Percentiles rank a stretch among this genome's conserved stretches.
phyloP scores from a whole-genome alignment of 129 eudicot genomes.

The Logfia minima region DNA sequence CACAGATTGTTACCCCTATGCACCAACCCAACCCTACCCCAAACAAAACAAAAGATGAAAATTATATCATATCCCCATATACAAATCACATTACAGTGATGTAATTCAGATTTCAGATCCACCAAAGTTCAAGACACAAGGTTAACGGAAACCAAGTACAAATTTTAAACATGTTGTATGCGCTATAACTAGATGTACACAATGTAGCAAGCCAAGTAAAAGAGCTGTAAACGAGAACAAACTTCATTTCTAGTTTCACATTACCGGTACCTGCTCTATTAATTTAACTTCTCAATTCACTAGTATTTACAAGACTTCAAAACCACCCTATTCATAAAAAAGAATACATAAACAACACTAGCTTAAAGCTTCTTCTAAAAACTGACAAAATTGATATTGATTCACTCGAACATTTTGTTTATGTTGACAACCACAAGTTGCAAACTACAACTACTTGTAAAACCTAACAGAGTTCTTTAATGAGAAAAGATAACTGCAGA shows the following conservation, averaged over 20 bases:
- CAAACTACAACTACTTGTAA: slow-evolving; percentile 12
- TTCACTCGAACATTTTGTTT: slow-evolving; percentile 29
- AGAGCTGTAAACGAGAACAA: background rate
- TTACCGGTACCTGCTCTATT: background rate
- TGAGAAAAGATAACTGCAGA: background rate
- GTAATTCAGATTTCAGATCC: no score
- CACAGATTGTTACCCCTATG: no score
- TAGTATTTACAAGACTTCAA: slow-evolving; percentile 26
- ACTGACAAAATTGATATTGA: slow-evolving; percentile 30
- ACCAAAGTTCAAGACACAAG: no score
- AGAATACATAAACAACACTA: slow-evolving; percentile 8
- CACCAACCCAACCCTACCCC: no score
- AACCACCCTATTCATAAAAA: slow-evolving; percentile 6
- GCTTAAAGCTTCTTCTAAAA: slow-evolving; percentile 10
- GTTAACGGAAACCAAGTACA: background rate
- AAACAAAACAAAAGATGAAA: no score
- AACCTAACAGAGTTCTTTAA: background rate
- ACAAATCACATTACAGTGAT: no score
- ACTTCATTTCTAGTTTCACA: background rate
- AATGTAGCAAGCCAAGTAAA: background rate
- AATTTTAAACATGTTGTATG: background rate
- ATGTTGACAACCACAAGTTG: slow-evolving; percentile 10
- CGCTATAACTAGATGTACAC: background rate
- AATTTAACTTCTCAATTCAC: slow-evolving; percentile 8
- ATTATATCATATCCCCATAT: no score